Evolutionary conservation across 805 yeast species (phyloP).

Genomic region (Suhomyces sp.): DNA sequence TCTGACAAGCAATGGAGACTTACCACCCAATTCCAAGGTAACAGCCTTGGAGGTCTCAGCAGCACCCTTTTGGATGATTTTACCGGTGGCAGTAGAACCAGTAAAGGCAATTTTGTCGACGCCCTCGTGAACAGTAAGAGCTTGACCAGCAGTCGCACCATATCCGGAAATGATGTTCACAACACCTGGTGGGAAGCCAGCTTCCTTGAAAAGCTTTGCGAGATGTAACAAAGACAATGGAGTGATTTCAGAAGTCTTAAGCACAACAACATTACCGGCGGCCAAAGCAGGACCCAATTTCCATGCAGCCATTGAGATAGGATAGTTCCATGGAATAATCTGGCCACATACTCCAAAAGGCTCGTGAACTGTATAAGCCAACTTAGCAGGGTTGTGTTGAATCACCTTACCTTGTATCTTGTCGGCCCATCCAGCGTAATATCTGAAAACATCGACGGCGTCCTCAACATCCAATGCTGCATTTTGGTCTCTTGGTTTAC

Average conservation of each 20-base stretch:
- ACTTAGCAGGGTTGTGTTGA: constrained; percentile 43
- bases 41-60: constrained; percentile 59
- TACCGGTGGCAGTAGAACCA: constrained; percentile 61
- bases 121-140: constrained; percentile 52
- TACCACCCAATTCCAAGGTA: constrained; percentile 72
- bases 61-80: constrained; percentile 60
- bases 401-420: constrained; percentile 48
- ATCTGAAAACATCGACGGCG: constrained; percentile 44
- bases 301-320: constrained; percentile 71
- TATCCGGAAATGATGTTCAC: constrained; percentile 68
- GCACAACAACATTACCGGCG: constrained; percentile 69
- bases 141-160: constrained; percentile 69
- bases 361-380: constrained; percentile 68
- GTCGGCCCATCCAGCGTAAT: constrained; percentile 65
- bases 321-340: constrained; percentile 73
- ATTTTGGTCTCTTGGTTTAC: constrained; percentile 45
- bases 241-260: constrained; percentile 74
- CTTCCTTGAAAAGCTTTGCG: constrained; percentile 55
- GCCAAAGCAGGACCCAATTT: constrained; percentile 81
- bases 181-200: constrained; percentile 77
- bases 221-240: constrained; percentile 66
- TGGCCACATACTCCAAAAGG: constrained; percentile 66
- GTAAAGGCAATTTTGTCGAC: constrained; percentile 55
- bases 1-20: constrained; percentile 61
- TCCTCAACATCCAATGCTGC: constrained; percentile 49